A percentile compares a stretch with the other conserved stretches of the same genome.
These are phyloP conservation scores for Lasiosphaeris hirsuta DNA, from an alignment of 495 filamentous ascomycete genomes.

Conservation along the genomic window DNA sequence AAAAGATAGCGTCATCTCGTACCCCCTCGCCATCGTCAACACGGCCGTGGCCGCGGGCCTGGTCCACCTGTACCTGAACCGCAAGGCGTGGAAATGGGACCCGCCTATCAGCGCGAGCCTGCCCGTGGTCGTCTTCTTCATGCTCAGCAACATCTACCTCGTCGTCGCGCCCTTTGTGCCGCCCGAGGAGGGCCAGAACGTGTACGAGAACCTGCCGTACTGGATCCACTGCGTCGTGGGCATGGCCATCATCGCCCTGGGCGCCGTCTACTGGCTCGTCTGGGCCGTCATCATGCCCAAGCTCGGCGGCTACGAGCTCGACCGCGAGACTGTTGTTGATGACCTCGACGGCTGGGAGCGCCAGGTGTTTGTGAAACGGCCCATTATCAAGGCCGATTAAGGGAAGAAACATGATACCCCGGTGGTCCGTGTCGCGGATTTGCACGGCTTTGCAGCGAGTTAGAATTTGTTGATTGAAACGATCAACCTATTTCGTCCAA, in stretches of 20 bases:
- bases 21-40: conserved; percentile 60
- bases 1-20: conserved; percentile 54
- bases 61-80: conserved; percentile 54
- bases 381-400: neutral
- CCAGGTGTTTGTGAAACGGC: conserved; percentile 31
- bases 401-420: no score
- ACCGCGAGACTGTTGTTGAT: conserved; percentile 45
- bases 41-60: conserved; percentile 56
- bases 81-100: conserved; percentile 37
- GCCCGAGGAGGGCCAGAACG: conserved; percentile 38
- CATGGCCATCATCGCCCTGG: conserved; percentile 42
- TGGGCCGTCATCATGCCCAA: conserved; percentile 63
- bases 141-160: conserved; percentile 48
- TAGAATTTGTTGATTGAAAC: no score
- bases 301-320: conserved; percentile 56
- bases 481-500: no score
- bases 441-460: no score
- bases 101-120: conserved; percentile 43
- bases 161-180: conserved; percentile 45
- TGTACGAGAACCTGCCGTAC: conserved; percentile 43
- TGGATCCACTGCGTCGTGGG: conserved; percentile 48
- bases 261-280: conserved; percentile 66
- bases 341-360: conserved; percentile 44
- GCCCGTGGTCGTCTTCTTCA: conserved; percentile 45
- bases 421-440: no score